These are phyloP conservation scores for Petunia axillaris DNA, from an alignment of 257 asterid genomes.

Conservation along the genomic window DNA sequence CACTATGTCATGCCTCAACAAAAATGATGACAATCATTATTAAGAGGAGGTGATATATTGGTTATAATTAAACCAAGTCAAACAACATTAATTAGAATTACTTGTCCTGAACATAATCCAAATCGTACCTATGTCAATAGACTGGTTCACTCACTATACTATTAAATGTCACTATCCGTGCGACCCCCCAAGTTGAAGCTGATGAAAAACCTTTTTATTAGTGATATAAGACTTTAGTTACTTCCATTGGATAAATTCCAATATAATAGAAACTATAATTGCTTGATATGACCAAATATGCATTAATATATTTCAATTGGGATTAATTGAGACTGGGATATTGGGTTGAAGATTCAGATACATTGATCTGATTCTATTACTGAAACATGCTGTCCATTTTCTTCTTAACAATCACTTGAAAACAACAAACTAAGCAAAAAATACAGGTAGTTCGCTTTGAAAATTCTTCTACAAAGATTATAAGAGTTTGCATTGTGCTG, in stretches of 20 bases:
- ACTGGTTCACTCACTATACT: neutral
- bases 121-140: neutral
- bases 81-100: neutral
- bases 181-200: neutral
- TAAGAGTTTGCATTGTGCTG: neutral
- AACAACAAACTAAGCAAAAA: constrained; percentile 16
- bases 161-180: constrained; percentile 1
- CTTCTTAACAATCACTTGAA: neutral
- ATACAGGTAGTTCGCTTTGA: neutral
- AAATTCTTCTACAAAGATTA: neutral
- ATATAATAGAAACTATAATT: neutral
- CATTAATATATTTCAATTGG: neutral
- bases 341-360: constrained; percentile 5
- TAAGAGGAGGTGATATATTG: constrained; percentile 13
- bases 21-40: constrained; percentile 1
- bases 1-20: constrained; percentile 13
- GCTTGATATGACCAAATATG: neutral
- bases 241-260: constrained; percentile 1
- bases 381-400: constrained; percentile 17
- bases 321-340: constrained; percentile 3
- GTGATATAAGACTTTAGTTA: constrained; percentile 4
- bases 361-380: neutral
- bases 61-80: neutral
- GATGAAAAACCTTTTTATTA: neutral
- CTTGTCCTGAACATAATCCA: neutral